phyloP scores from a whole-genome alignment of 1,284 basidiomycete genomes.

The Polyporus tsugae region DNA sequence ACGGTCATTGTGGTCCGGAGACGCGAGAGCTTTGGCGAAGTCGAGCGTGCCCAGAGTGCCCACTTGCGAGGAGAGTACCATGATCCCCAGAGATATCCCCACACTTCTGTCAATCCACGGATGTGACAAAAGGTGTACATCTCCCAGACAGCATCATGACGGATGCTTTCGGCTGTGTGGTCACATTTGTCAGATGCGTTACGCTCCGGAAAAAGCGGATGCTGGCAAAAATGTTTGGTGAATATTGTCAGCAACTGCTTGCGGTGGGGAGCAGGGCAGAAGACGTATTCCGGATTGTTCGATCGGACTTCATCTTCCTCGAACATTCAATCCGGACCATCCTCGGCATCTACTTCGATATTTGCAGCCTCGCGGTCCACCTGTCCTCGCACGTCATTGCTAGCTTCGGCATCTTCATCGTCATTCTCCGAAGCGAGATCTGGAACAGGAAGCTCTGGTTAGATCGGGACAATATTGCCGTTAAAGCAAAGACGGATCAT shows the following conservation, averaged over 20 bases:
- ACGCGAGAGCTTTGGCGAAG: conserved; percentile 14
- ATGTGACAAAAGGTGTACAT: conserved; percentile 28
- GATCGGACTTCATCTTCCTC: not conserved
- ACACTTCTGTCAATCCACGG: conserved; percentile 25
- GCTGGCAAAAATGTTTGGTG: conserved; percentile 28
- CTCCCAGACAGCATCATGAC: conserved; percentile 24
- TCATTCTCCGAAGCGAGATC: no score
- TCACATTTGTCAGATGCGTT: conserved; percentile 18
- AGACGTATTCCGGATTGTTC: conserved; percentile 17
- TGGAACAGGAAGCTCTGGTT: no score
- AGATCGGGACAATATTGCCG: no score
- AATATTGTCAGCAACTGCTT: conserved; percentile 21
- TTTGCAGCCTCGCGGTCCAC: not conserved
- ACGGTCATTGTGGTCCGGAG: conserved; percentile 32
- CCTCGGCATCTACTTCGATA: not conserved
- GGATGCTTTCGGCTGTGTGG: conserved; percentile 21
- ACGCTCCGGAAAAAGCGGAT: conserved; percentile 27
- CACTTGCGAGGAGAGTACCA: conserved; percentile 27
- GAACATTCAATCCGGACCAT: not conserved
- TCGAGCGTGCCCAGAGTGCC: conserved; percentile 26
- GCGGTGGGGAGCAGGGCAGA: conserved; percentile 28
- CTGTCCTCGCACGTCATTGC: no score
- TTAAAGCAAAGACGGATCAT: no score
- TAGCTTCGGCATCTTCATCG: no score
- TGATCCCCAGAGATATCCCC: conserved; percentile 32